Evolutionary conservation across 2,329 filamentous ascomycete genomes (phyloP).

Genomic region (Phyllachora maydis): DNA sequence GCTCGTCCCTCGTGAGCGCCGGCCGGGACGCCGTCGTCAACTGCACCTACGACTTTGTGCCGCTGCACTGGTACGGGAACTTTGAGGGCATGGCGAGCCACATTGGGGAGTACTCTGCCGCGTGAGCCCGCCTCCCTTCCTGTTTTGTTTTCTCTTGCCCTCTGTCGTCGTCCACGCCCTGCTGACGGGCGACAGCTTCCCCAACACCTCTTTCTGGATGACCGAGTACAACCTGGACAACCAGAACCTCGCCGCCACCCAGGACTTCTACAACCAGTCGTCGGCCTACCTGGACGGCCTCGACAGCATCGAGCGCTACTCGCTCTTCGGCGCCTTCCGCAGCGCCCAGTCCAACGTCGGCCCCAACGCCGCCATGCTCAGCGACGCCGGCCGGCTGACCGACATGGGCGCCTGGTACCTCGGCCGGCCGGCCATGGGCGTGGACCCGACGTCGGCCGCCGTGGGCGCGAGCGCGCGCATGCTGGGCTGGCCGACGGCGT

Average conservation of each 20-base stretch:
- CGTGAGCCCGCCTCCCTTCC: conserved; percentile 9
- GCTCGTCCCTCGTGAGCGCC: conserved; percentile 33
- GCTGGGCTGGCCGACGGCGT: no score
- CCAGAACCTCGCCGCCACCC: conserved; percentile 31
- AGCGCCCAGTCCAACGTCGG: conserved; percentile 53
- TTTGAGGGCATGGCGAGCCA: conserved; percentile 48
- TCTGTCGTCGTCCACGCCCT: conserved; percentile 4
- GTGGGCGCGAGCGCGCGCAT: no score
- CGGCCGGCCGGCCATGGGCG: conserved; percentile 27
- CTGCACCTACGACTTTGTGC: conserved; percentile 42
- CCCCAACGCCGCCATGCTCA: conserved; percentile 50
- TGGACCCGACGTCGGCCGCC: conserved; percentile 16
- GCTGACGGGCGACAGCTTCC: conserved; percentile 21
- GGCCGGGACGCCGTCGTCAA: conserved; percentile 16
- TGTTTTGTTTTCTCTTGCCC: not conserved
- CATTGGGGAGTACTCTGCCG: conserved; percentile 34
- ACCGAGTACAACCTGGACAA: conserved; percentile 54
- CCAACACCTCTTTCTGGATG: conserved; percentile 47
- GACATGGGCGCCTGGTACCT: conserved; percentile 64
- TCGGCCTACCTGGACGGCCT: conserved; percentile 45
- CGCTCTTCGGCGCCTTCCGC: conserved; percentile 59
- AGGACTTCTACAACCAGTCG: conserved; percentile 47
- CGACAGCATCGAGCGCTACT: conserved; percentile 43
- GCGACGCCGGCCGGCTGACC: conserved; percentile 45
- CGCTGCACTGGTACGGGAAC: conserved; percentile 47